Percentiles rank a stretch among this genome's conserved stretches.
Evolutionary conservation across 768 basidiomycete species (phyloP).

Genomic region (Crucibulum laeve): DNA sequence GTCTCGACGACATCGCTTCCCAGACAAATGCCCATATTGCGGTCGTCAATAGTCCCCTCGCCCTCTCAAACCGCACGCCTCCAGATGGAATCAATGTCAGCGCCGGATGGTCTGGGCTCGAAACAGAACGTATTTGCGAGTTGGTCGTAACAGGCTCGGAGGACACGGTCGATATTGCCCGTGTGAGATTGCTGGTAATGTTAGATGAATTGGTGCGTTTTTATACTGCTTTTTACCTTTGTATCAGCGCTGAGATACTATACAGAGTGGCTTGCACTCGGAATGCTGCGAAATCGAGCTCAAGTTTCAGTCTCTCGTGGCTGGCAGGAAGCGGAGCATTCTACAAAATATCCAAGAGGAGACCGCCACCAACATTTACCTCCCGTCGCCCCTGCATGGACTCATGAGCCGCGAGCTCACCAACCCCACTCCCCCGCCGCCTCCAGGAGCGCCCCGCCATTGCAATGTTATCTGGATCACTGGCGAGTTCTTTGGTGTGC

Average conservation of each 20-base stretch:
- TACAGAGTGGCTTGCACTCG: slow-evolving; percentile 83
- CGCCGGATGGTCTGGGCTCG: slow-evolving; percentile 85
- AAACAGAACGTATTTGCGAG: slow-evolving; percentile 92
- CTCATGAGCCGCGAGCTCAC: slow-evolving; percentile 68
- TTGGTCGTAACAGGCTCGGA: slow-evolving; percentile 86
- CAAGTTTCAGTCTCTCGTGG: slow-evolving; percentile 88
- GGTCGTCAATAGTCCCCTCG: slow-evolving; percentile 82
- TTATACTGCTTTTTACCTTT: background rate
- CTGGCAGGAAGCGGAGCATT: slow-evolving; percentile 80
- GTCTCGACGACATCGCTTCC: slow-evolving; percentile 91
- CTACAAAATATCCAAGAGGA: slow-evolving; percentile 95
- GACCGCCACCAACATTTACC: slow-evolving; percentile 95
- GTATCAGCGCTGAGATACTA: background rate
- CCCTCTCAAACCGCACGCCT: slow-evolving; percentile 70
- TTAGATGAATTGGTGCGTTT: slow-evolving; percentile 85
- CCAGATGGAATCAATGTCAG: slow-evolving; percentile 74
- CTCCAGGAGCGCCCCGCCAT: slow-evolving; percentile 40
- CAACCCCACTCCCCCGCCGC: slow-evolving; percentile 32
- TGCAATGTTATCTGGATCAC: slow-evolving; percentile 92
- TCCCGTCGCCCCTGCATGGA: slow-evolving; percentile 86
- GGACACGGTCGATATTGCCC: slow-evolving; percentile 87
- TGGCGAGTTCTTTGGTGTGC: slow-evolving; percentile 95
- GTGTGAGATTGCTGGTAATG: slow-evolving; percentile 88
- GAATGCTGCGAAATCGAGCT: slow-evolving; percentile 93
- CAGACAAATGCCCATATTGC: slow-evolving; percentile 92